Percentiles rank a stretch among this genome's conserved stretches.
phyloP scores from a whole-genome alignment of 2,329 filamentous ascomycete species.

The Acrocalymma vagum region DNA sequence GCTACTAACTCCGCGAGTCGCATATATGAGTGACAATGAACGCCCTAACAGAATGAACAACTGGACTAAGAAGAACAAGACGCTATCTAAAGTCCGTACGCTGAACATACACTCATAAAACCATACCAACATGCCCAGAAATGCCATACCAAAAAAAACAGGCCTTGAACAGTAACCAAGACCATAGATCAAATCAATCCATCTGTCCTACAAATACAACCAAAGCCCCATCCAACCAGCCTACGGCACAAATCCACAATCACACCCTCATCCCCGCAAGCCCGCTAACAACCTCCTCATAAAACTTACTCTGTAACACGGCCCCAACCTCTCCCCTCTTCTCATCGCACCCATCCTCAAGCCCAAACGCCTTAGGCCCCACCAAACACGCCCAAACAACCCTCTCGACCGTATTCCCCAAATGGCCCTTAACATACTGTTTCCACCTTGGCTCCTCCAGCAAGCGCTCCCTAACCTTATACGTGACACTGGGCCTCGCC shows the following conservation, averaged over 20 bases:
- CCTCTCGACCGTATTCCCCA: conserved; percentile 32
- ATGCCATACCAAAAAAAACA: too few species aligned
- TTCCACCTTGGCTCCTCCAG: conserved; percentile 26
- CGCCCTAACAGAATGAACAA: too few species aligned
- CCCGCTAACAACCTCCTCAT: conserved; percentile 38
- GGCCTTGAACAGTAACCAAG: too few species aligned
- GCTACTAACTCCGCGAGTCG: too few species aligned
- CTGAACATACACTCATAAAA: too few species aligned
- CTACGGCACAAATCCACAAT: conserved; percentile 9
- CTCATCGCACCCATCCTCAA: conserved; percentile 37
- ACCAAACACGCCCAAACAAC: conserved; percentile 40
- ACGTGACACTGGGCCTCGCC: conserved; percentile 50
- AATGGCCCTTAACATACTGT: conserved; percentile 31
- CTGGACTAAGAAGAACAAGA: too few species aligned
- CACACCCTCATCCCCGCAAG: conserved; percentile 34
- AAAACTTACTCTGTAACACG: conserved; percentile 39
- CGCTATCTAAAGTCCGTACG: too few species aligned
- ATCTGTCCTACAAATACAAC: background rate
- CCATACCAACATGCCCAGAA: too few species aligned
- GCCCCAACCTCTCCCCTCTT: conserved; percentile 38
- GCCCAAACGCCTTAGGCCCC: conserved; percentile 38
- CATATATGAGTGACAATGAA: too few species aligned
- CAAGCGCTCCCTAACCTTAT: conserved; percentile 44
- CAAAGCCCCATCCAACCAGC: background rate
- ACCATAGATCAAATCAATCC: too few species aligned